Conservation (phyloP, 345 rosid species). For the Pistacia integerrima region DNA sequence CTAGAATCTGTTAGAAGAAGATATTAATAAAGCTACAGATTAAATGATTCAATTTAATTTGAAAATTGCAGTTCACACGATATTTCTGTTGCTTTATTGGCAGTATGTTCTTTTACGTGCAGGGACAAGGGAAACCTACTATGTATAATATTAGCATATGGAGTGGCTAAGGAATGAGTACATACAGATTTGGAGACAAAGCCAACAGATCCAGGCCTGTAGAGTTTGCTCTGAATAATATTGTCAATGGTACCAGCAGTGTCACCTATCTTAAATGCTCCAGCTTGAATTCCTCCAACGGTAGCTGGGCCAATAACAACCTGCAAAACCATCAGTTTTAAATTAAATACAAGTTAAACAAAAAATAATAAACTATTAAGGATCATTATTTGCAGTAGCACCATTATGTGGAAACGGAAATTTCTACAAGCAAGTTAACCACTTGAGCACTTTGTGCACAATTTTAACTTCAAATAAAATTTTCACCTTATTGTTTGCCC, state of each 20-base stretch:
- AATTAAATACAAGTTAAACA: constrained; percentile 15
- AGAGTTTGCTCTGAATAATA: constrained; percentile 85
- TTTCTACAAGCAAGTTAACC: neutral
- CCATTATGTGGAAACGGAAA: neutral
- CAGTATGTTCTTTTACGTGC: neutral
- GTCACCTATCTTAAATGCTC: constrained; percentile 98
- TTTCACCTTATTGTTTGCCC: constrained; percentile 86
- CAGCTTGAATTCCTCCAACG: constrained; percentile 98
- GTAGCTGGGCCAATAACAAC: constrained; percentile 99
- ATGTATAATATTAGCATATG: neutral
- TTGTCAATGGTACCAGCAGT: constrained; percentile 99
- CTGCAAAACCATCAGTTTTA: constrained; percentile 41
- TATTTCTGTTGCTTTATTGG: neutral
- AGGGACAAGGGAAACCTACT: neutral
- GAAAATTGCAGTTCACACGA: neutral
- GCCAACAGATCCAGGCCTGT: constrained; percentile 98
- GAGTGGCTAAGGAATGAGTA: constrained; percentile 13
- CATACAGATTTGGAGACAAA: constrained; percentile 98
- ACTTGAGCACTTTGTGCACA: neutral
- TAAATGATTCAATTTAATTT: neutral
- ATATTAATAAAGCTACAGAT: neutral
- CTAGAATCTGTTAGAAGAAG: neutral
- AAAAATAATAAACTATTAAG: neutral
- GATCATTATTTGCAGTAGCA: neutral
- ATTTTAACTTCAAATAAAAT: constrained; percentile 9